phyloP scores from a whole-genome alignment of 2,329 filamentous ascomycete species.

The Botrytis paeoniae region DNA sequence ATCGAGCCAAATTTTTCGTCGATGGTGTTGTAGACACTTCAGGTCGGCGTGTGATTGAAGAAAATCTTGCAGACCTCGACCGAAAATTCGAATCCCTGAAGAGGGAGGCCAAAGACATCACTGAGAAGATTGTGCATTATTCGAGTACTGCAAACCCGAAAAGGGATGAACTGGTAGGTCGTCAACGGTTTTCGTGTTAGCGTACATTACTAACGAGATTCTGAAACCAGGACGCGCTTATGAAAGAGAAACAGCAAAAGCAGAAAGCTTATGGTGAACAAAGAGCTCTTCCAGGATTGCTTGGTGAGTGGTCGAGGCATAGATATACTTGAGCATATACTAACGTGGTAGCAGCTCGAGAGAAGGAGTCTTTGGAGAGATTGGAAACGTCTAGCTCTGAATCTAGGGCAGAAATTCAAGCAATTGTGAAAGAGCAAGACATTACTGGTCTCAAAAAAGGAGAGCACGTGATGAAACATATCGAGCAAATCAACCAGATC shows the following conservation, averaged over 20 bases:
- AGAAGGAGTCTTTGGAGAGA: slow-evolving; percentile 39
- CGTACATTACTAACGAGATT: background rate
- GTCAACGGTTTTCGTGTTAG: background rate
- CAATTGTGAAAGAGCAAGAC: slow-evolving; percentile 55
- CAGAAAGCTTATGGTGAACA: slow-evolving; percentile 66
- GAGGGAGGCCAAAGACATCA: slow-evolving; percentile 23
- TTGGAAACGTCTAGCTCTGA: slow-evolving; percentile 41
- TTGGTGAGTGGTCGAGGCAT: slow-evolving; percentile 51
- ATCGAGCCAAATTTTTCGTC: slow-evolving; percentile 67
- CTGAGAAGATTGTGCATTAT: slow-evolving; percentile 39
- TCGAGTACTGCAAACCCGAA: slow-evolving; percentile 36
- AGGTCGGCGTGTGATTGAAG: slow-evolving; percentile 60
- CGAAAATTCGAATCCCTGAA: slow-evolving; percentile 34
- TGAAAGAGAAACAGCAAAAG: slow-evolving; percentile 61
- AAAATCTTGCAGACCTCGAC: slow-evolving; percentile 42
- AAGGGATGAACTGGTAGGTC: slow-evolving; percentile 43
- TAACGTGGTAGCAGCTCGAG: slow-evolving; percentile 37
- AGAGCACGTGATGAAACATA: slow-evolving; percentile 49
- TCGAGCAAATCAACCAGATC: slow-evolving; percentile 61
- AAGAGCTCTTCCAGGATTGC: slow-evolving; percentile 65
- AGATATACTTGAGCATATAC: background rate
- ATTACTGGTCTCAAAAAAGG: slow-evolving; percentile 54
- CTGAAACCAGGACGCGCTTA: slow-evolving; percentile 46
- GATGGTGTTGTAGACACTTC: slow-evolving; percentile 69
- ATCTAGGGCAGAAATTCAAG: slow-evolving; percentile 43